These are phyloP conservation scores for Sclerotinia subarctica DNA, from an alignment of 2,329 filamentous ascomycete genomes.

Conservation along the genomic window DNA sequence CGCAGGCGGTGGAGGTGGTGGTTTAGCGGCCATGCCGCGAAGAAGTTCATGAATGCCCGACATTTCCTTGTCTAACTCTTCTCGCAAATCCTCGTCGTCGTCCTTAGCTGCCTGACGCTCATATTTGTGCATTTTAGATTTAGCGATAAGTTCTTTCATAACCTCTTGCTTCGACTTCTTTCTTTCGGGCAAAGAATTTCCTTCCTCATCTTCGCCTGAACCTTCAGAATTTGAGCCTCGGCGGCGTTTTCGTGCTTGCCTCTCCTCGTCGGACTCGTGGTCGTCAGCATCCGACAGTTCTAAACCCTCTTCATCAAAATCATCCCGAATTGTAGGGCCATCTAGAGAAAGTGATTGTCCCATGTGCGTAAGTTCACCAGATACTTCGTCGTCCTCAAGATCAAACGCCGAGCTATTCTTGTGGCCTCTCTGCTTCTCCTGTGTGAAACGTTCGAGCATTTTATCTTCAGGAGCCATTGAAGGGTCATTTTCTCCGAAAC, in stretches of 20 bases:
- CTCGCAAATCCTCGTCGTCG: constrained; percentile 83
- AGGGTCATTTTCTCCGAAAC: constrained; percentile 94
- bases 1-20: constrained; percentile 41
- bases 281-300: constrained; percentile 55
- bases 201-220: constrained; percentile 50
- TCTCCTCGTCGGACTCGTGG: constrained; percentile 53
- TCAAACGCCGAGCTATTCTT: constrained; percentile 83
- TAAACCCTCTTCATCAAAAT: constrained; percentile 77
- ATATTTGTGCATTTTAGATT: constrained; percentile 93
- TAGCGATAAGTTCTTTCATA: constrained; percentile 96
- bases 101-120: constrained; percentile 91
- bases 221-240: constrained; percentile 48
- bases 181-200: constrained; percentile 63
- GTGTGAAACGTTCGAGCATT: constrained; percentile 84
- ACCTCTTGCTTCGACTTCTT: constrained; percentile 97
- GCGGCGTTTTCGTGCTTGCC: constrained; percentile 55
- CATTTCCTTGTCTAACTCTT: constrained; percentile 80
- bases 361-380: constrained; percentile 73
- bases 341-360: constrained; percentile 71
- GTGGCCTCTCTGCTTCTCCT: constrained; percentile 76
- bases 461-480: constrained; percentile 91
- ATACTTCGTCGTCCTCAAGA: constrained; percentile 75
- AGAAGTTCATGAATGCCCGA: constrained; percentile 72
- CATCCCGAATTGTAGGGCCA: constrained; percentile 55
- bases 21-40: constrained; percentile 51